phyloP scores from a whole-genome alignment of 495 filamentous ascomycete species.

The Penicillium bovifimosum region DNA sequence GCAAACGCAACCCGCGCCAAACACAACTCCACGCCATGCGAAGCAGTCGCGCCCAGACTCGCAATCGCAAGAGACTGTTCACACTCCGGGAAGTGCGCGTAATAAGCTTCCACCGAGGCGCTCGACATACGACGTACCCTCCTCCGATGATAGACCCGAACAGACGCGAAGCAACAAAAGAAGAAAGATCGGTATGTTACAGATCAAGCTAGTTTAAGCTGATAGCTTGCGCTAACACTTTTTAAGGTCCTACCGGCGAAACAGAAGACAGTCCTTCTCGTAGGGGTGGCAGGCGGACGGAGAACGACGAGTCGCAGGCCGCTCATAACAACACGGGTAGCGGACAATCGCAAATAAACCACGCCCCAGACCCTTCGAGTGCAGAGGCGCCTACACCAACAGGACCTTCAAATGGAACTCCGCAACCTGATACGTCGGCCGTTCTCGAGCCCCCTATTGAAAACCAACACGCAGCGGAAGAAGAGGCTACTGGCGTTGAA shows the following conservation, averaged over 20 bases:
- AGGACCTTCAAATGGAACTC: background rate
- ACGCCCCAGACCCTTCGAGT: background rate
- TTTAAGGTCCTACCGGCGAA: conserved; percentile 13
- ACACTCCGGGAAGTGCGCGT: conserved; percentile 23
- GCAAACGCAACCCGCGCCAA: conserved; percentile 11
- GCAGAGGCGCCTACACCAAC: background rate
- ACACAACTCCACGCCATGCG: conserved; percentile 7
- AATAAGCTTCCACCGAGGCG: conserved; percentile 21
- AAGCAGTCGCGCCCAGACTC: conserved; percentile 9
- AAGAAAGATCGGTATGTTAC: conserved; percentile 19
- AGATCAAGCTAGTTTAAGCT: background rate
- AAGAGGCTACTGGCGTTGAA: background rate
- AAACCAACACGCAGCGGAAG: background rate
- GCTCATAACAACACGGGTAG: conserved; percentile 7
- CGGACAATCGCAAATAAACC: background rate
- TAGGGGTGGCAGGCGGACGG: background rate
- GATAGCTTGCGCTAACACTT: conserved; percentile 1
- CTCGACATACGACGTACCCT: conserved; percentile 26
- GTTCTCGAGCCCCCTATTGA: background rate
- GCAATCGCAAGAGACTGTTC: conserved; percentile 1
- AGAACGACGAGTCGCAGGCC: background rate
- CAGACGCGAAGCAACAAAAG: conserved; percentile 20
- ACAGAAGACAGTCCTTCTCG: background rate
- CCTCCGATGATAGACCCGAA: conserved; percentile 12
- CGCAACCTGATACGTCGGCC: background rate